phyloP scores from a whole-genome alignment of 1,284 basidiomycete species.

The Trametes polyzona region DNA sequence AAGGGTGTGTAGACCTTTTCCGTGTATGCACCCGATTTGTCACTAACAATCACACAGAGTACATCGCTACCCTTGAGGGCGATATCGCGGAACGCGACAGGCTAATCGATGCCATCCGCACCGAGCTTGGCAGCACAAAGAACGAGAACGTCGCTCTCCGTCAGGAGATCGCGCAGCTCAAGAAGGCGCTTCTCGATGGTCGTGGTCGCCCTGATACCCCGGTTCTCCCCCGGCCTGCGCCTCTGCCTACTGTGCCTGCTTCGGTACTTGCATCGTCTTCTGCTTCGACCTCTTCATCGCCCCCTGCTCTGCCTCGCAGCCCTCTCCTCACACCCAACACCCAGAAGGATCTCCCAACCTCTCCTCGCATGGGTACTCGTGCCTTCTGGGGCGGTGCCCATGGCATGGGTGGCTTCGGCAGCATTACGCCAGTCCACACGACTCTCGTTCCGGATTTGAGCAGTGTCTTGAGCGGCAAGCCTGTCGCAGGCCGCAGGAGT shows the following conservation, averaged over 20 bases:
- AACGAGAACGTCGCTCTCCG: conserved; percentile 87
- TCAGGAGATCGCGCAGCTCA: conserved; percentile 83
- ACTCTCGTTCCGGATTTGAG: conserved; percentile 70
- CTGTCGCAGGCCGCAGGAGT: conserved; percentile 31
- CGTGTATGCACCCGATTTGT: conserved; percentile 11
- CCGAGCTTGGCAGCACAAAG: conserved; percentile 80
- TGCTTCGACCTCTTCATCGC: conserved; percentile 29
- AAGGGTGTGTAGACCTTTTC: conserved; percentile 63
- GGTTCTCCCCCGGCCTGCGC: conserved; percentile 51
- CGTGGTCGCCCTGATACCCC: conserved; percentile 43
- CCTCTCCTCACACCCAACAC: conserved; percentile 72
- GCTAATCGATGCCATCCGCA: conserved; percentile 86
- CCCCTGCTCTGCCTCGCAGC: conserved; percentile 34
- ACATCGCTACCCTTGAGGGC: conserved; percentile 91
- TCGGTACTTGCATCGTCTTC: conserved; percentile 25
- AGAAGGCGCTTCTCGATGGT: conserved; percentile 76
- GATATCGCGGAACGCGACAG: conserved; percentile 93
- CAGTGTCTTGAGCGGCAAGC: conserved; percentile 40
- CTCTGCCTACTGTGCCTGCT: conserved; percentile 41
- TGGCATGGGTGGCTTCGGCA: conserved; percentile 52
- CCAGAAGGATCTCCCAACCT: conserved; percentile 80
- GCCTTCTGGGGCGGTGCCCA: conserved; percentile 80
- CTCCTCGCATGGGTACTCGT: conserved; percentile 52
- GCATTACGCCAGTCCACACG: conserved; percentile 85
- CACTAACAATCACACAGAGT: conserved; percentile 57